These are phyloP conservation scores for Pseudozyma pruni DNA, from an alignment of 1,284 basidiomycete species.

Conservation along the genomic window DNA sequence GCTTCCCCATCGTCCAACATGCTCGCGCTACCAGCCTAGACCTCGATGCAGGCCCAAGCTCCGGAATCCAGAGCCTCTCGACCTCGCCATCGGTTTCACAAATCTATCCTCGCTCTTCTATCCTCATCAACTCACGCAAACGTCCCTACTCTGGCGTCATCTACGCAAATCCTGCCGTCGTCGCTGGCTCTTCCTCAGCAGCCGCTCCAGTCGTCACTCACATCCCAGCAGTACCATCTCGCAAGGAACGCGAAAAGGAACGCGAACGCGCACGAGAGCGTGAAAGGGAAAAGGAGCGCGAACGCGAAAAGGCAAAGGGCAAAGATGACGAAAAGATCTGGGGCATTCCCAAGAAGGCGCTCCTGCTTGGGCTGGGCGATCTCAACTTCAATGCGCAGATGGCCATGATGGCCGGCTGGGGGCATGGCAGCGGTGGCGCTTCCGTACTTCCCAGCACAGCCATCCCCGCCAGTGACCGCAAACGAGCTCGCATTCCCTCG, in stretches of 20 bases:
- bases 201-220: constrained; percentile 47
- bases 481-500: constrained; percentile 23
- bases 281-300: constrained; percentile 43
- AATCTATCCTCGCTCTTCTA: constrained; percentile 39
- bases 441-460: constrained; percentile 33
- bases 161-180: constrained; percentile 18
- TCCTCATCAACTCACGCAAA: constrained; percentile 48
- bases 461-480: constrained; percentile 22
- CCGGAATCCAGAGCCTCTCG: constrained; percentile 20
- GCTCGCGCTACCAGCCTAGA: constrained; percentile 35
- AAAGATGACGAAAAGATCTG: constrained; percentile 58
- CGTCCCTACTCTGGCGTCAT: constrained; percentile 39
- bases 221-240: constrained; percentile 47
- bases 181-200: constrained; percentile 1
- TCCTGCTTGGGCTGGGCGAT: constrained; percentile 57
- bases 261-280: constrained; percentile 43
- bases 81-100: constrained; percentile 18
- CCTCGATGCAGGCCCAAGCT: constrained; percentile 10
- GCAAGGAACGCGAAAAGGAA: constrained; percentile 49
- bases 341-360: constrained; percentile 63
- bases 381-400: constrained; percentile 63
- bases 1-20: constrained; percentile 26
- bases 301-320: constrained; percentile 35
- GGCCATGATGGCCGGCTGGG: constrained; percentile 62
- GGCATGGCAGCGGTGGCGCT: constrained; percentile 52